Base-by-base conservation (phyloP, 495 filamentous ascomycete genomes). In the Aspergillus diversus region DNA sequence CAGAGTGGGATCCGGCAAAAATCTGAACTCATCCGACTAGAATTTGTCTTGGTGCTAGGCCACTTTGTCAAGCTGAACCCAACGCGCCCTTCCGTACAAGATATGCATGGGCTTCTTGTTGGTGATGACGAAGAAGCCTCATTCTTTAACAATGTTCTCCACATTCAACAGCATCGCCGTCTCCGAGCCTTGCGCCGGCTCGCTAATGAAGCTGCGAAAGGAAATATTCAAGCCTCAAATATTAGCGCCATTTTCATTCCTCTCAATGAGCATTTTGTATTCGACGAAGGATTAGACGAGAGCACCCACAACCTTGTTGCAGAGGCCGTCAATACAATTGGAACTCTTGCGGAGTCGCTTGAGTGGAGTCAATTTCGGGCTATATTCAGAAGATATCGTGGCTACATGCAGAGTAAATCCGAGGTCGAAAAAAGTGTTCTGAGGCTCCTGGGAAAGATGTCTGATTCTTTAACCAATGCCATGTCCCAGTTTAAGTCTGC, bases 311-410 rank as follows among this genome's bases (percentile, higher is more conserved):
- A 93, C 55, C 77, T 98, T 55, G 87, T 89, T 39, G 91, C 91
- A 5, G 92, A 97, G 72, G 86, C 93, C 12, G 86, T 92, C 15
- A 81, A 76, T 17, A 89, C 92, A 2, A 86, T 98, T 61, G 89
- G 89, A 1, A 80, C 83, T 33, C 72, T 99, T 58, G 87, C 87
- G 2, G 80, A 85, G 51, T 93, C 86, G 37, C 74, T 98, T 50
- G 92, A 93, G 63, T 98, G 95, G 96, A 85, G 85, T n/a, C 93
- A 97, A 63, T 98, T 91, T 74, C 85, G 89, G 49, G 88, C 91
- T 5, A 85, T 93, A 13, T 85, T 97, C 66, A 86, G 87, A 65
- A 86, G 91, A 62, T 97, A 91, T 67, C 87, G 88, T 51, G 84
- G 89, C 39, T 93, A 91, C 69, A 81, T 97, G 64, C 83, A 86